phyloP scores from a whole-genome alignment of 306 rosid species.

The Cicer pinnatifidum region DNA sequence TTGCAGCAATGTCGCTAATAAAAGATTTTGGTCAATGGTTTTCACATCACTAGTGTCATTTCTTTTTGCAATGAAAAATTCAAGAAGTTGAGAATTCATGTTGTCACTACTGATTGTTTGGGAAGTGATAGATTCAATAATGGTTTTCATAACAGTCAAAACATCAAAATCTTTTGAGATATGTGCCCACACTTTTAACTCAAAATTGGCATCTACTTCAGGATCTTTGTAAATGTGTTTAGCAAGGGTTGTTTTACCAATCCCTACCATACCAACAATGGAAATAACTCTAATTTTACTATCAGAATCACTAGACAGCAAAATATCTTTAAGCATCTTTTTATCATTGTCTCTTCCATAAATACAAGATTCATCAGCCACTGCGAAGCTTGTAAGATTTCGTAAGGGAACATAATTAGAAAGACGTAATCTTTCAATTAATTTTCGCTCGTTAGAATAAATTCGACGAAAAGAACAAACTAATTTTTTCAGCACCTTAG shows the following conservation, averaged over 20 bases:
- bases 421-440: conserved; percentile 9
- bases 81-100: conserved; percentile 41
- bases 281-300: conserved; percentile 27
- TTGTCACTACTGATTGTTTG: conserved; percentile 25
- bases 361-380: conserved; percentile 39
- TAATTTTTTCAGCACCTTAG: no score
- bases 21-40: neutral
- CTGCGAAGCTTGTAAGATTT: conserved; percentile 36
- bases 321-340: conserved; percentile 4
- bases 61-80: conserved; percentile 9
- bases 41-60: conserved; percentile 38
- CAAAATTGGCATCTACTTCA: conserved; percentile 1
- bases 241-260: conserved; percentile 40
- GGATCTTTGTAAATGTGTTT: conserved; percentile 25
- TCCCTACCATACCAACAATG: conserved; percentile 36
- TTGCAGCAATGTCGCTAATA: conserved; percentile 37
- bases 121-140: conserved; percentile 39
- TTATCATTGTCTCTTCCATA: conserved; percentile 32
- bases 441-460: neutral
- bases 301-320: conserved; percentile 1
- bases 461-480: neutral
- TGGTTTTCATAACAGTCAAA: neutral
- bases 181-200: conserved; percentile 7
- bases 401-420: no score
- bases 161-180: conserved; percentile 13